Percentiles rank a stretch among this genome's conserved stretches.
Evolutionary conservation across 345 rosid species (phyloP).

Genomic region (Euphorbia tirucalli): DNA sequence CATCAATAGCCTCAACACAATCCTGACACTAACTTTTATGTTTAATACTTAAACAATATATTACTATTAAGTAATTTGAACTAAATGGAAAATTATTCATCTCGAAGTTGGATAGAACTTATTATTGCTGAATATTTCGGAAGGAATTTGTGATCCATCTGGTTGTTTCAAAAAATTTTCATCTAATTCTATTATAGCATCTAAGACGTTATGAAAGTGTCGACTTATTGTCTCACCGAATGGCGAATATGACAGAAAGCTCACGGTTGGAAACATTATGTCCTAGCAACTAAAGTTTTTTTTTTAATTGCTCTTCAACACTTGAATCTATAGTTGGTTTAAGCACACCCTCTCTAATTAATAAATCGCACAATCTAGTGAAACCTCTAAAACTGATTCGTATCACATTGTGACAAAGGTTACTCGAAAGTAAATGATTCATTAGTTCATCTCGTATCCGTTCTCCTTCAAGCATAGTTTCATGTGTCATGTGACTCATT

Average conservation of each 20-base stretch:
- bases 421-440: too few relatives aligned
- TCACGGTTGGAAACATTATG: background rate
- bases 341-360: too few relatives aligned
- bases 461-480: too few relatives aligned
- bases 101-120: background rate
- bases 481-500: too few relatives aligned
- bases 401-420: too few relatives aligned
- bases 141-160: background rate
- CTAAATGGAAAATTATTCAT: background rate
- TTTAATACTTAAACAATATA: background rate
- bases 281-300: background rate
- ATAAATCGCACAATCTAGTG: too few relatives aligned
- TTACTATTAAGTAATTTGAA: background rate
- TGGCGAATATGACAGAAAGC: background rate
- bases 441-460: too few relatives aligned
- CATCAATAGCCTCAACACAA: background rate
- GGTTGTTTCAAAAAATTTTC: background rate
- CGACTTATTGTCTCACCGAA: background rate
- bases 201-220: background rate
- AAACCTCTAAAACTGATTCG: too few relatives aligned
- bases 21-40: background rate
- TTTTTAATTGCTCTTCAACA: background rate
- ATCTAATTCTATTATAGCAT: background rate
- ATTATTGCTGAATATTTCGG: background rate
- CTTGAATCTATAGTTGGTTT: too few relatives aligned